phyloP scores from a whole-genome alignment of 495 filamentous ascomycete genomes.

The Amphirosellinia nigrospora region DNA sequence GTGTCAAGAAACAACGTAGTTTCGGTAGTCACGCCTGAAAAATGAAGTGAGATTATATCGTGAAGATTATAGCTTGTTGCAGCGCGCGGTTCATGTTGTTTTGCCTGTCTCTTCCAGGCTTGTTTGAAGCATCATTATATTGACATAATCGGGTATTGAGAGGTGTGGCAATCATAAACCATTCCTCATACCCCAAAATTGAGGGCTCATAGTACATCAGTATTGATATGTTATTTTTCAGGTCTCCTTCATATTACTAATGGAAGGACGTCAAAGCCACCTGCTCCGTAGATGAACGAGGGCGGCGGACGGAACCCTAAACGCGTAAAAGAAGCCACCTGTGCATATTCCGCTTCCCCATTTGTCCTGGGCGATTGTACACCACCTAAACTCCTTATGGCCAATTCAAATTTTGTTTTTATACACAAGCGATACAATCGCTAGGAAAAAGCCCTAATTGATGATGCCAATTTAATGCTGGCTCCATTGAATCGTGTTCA shows the following conservation, averaged over 20 bases:
- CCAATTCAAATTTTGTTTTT: conserved; percentile 14
- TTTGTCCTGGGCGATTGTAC: conserved; percentile 1
- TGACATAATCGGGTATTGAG: neutral
- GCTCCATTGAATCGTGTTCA: conserved; percentile 98
- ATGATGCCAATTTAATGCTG: conserved; percentile 68
- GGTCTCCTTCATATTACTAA: neutral
- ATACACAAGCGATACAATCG: conserved; percentile 15
- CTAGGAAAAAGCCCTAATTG: neutral
- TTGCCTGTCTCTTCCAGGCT: neutral
- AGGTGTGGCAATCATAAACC: neutral
- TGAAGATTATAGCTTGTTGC: too few relatives aligned
- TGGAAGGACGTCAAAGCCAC: neutral
- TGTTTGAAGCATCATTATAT: neutral
- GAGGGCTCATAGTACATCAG: conserved; percentile 16
- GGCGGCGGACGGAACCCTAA: neutral
- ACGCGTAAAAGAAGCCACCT: neutral
- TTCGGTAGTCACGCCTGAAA: neutral
- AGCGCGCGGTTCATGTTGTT: neutral
- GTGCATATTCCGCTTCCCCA: neutral
- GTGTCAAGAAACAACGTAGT: neutral
- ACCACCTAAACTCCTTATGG: conserved; percentile 17
- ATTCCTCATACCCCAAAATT: neutral
- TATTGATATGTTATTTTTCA: conserved; percentile 1
- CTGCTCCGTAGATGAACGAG: conserved; percentile 1
- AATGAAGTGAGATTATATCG: neutral